Percentiles rank a stretch among this genome's conserved stretches.
Conservation (phyloP, 2,329 filamentous ascomycete genomes). For the Hortaea werneckii region DNA sequence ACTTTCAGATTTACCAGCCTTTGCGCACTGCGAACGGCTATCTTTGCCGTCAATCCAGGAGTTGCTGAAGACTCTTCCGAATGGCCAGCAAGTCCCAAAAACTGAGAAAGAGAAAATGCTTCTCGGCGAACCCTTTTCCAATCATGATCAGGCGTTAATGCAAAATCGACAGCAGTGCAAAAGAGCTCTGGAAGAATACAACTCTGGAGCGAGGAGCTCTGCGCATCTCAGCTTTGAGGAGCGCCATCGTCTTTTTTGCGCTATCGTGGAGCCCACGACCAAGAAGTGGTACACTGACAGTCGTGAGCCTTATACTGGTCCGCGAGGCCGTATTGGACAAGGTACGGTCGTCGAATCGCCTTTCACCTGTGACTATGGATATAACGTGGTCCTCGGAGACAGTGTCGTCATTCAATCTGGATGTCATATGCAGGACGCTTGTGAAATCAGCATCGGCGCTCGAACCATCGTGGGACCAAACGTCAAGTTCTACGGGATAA, state of each 20-base stretch:
- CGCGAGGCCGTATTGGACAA: slow-evolving; percentile 55
- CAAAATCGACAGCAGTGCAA: slow-evolving; percentile 79
- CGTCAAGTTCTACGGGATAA: slow-evolving; percentile 74
- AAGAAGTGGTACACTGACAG: slow-evolving; percentile 30
- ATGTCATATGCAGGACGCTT: slow-evolving; percentile 81
- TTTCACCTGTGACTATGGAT: slow-evolving; percentile 90
- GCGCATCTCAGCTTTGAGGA: slow-evolving; percentile 53
- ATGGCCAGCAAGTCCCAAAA: slow-evolving; percentile 3
- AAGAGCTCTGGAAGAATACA: slow-evolving; percentile 73
- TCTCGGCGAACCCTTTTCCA: slow-evolving; percentile 64
- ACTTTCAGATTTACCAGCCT: slow-evolving; percentile 31
- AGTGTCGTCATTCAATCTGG: slow-evolving; percentile 74
- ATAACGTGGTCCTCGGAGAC: slow-evolving; percentile 82
- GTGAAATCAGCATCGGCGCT: slow-evolving; percentile 69
- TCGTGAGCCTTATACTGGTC: slow-evolving; percentile 8
- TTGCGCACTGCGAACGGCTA: slow-evolving; percentile 35
- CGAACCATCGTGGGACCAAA: slow-evolving; percentile 63
- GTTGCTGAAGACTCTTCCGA: neutral
- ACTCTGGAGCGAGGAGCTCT: slow-evolving; percentile 44
- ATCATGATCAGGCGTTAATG: slow-evolving; percentile 61
- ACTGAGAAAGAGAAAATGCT: slow-evolving; percentile 87
- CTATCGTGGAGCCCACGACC: slow-evolving; percentile 56
- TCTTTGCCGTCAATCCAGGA: slow-evolving; percentile 15
- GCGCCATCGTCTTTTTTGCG: slow-evolving; percentile 57
- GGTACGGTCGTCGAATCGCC: slow-evolving; percentile 74